These are phyloP conservation scores for Penicillium olsonii DNA, from an alignment of 2,329 filamentous ascomycete genomes.

Conservation along the genomic window DNA sequence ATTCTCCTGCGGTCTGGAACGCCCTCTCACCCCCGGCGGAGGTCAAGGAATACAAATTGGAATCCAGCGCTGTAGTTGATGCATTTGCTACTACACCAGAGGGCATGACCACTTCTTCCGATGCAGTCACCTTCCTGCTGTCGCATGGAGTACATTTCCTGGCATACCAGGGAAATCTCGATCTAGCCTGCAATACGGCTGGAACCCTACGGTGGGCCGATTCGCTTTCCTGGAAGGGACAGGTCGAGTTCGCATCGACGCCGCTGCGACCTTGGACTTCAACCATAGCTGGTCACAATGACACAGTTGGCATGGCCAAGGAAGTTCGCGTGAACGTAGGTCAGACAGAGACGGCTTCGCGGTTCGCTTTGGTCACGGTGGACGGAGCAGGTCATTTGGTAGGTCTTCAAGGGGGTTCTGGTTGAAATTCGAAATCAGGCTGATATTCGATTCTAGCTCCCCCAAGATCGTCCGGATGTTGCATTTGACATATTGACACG, in stretches of 20 bases:
- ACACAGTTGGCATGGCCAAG: conserved; percentile 14
- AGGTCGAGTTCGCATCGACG: conserved; percentile 22
- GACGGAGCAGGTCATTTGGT: conserved; percentile 16
- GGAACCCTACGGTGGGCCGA: conserved; percentile 26
- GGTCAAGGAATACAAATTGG: conserved; percentile 14
- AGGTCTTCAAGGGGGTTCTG: background rate
- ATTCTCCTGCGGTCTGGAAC: conserved; percentile 16
- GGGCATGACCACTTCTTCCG: conserved; percentile 5
- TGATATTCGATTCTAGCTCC: background rate
- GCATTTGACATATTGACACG: background rate
- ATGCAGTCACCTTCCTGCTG: conserved; percentile 17
- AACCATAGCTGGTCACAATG: conserved; percentile 6
- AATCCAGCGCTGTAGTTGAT: conserved; percentile 5
- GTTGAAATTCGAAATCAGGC: background rate
- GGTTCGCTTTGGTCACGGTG: conserved; percentile 18
- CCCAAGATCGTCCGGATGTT: background rate
- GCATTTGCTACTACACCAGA: conserved; percentile 18
- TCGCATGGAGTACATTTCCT: conserved; percentile 21
- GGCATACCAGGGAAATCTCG: conserved; percentile 28
- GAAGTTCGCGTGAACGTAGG: conserved; percentile 9
- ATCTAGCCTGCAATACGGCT: conserved; percentile 30
- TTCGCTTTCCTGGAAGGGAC: conserved; percentile 27
- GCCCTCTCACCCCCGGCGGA: conserved; percentile 17
- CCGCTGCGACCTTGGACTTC: conserved; percentile 19
- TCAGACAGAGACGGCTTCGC: conserved; percentile 2